Base-by-base conservation (phyloP, 176 grass and related monocot species). In the Ensete ventricosum region DNA sequence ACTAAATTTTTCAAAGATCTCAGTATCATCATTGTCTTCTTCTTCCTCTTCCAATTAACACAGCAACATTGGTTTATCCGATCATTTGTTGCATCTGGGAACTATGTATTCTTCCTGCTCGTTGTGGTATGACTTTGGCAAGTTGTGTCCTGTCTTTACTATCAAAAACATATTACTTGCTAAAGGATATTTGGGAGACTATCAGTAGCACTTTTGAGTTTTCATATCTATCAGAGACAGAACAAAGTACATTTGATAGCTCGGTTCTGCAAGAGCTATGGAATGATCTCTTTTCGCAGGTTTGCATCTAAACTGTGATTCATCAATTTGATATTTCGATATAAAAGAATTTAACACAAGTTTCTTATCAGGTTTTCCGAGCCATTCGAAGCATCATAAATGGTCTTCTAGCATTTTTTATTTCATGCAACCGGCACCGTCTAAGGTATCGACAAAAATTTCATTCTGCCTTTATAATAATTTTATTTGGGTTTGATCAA, bases 261-360 rank as follows among this genome's bases (percentile, higher is more conserved):
- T 90, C 89, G 26, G 77, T 82, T 12, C 81, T 89, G 76, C 82
- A 84, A 55, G 67, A 74, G 1, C 75, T 96, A 16, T 96, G 93
- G 93, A 90, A 96, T 54, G 89, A 96, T 50, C 89, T 96, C 80
- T 92, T 96, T 69, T 96, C 93, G 0, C 93, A 92, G 82, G 90
- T 92, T 21, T 11, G 11, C 34, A 25, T 27, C 19, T 67, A 58
- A 22, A 1, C 22, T 17, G 19, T 11, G 52, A 9, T 1, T n/a
- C 48, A 63, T 14, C 9, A 1, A 25, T 72, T 22, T 12, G 52
- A 9, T 58, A 16, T 11, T 9, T 24, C 52, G 14, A 43, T 67
- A 29, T 0, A 4, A 25, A 54, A 43, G 34, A 43, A 17, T 34
- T 10, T 48, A 55, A 8, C 11, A 13, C 16, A 73, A 73, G 16